These are phyloP conservation scores for Dryas integrifolia DNA, from an alignment of 331 rosid genomes.

Conservation along the genomic window DNA sequence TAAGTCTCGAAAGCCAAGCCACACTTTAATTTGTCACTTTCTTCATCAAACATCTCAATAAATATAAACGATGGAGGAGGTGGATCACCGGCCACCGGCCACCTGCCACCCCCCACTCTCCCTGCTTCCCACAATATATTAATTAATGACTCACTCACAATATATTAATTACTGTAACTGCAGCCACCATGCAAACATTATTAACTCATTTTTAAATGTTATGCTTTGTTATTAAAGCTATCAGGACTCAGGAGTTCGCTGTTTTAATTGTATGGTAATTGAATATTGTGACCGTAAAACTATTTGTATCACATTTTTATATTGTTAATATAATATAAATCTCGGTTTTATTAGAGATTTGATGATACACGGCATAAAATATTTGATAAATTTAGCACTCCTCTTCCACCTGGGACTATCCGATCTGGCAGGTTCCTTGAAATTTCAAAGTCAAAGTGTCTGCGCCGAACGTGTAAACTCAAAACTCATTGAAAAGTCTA, in stretches of 20 bases:
- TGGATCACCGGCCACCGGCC: constrained; percentile 13
- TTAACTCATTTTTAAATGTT: not conserved
- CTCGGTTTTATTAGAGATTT: too few species aligned
- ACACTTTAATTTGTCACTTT: not conserved
- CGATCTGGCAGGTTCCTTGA: not conserved
- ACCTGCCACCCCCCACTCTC: not conserved
- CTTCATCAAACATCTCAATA: not conserved
- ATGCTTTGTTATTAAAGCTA: not conserved
- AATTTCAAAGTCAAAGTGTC: constrained; percentile 27
- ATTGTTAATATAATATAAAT: too few species aligned
- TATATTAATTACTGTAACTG: not conserved
- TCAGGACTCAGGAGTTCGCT: too few species aligned
- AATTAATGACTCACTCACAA: not conserved
- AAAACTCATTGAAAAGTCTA: constrained; percentile 6
- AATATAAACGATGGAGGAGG: not conserved
- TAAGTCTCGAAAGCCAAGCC: not conserved
- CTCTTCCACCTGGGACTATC: not conserved
- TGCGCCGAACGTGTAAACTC: not conserved
- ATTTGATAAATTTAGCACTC: too few species aligned
- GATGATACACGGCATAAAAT: too few species aligned
- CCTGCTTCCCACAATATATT: too few species aligned
- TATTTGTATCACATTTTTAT: too few species aligned
- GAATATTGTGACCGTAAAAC: too few species aligned
- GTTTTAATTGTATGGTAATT: too few species aligned
- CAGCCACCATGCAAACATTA: not conserved